These are phyloP conservation scores for Neopestalotiopsis sp. DNA, from an alignment of 2,329 filamentous ascomycete species.

Conservation along the genomic window DNA sequence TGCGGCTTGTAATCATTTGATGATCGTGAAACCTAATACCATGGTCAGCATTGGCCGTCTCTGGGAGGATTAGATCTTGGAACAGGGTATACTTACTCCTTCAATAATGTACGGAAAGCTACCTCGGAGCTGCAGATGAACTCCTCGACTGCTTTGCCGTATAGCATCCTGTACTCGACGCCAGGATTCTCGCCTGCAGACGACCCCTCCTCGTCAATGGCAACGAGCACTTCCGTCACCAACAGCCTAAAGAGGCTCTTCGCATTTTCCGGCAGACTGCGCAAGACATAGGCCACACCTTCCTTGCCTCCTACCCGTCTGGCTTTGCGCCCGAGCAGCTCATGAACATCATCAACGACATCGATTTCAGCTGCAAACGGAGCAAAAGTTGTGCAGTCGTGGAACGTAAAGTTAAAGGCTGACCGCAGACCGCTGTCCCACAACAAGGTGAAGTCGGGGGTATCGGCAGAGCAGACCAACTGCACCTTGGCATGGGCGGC, in stretches of 20 bases:
- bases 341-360: conserved; percentile 88
- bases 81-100: conserved; percentile 68
- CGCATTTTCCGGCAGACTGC: conserved; percentile 90
- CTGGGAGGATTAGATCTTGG: neutral
- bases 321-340: conserved; percentile 81
- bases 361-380: conserved; percentile 78
- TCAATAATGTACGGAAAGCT: conserved; percentile 90
- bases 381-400: conserved; percentile 91
- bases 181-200: conserved; percentile 64
- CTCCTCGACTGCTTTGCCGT: conserved; percentile 94
- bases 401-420: conserved; percentile 85
- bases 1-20: conserved; percentile 91
- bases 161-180: conserved; percentile 88
- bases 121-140: conserved; percentile 98
- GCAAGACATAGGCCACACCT: conserved; percentile 88
- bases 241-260: conserved; percentile 85
- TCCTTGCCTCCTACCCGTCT: conserved; percentile 86
- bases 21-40: conserved; percentile 83
- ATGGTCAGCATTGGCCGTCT: conserved; percentile 26
- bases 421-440: conserved; percentile 90
- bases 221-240: conserved; percentile 80
- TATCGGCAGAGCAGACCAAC: conserved; percentile 83
- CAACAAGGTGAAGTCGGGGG: conserved; percentile 83
- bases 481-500: conserved; percentile 75
- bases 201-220: conserved; percentile 66